These are phyloP conservation scores for Kalaharituber pfeilii DNA, from an alignment of 2,329 filamentous ascomycete genomes.

Conservation along the genomic window DNA sequence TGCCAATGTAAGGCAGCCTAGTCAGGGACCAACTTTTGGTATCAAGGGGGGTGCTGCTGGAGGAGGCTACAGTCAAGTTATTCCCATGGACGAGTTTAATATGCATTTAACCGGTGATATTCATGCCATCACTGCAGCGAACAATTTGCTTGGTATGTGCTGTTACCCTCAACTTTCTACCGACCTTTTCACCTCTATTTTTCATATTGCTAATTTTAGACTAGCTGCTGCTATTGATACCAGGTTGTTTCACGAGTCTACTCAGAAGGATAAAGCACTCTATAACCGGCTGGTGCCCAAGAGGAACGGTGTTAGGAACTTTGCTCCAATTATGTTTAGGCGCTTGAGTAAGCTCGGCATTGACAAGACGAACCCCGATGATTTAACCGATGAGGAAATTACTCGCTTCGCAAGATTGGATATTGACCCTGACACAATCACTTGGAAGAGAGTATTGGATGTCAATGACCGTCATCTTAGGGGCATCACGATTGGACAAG, in stretches of 20 bases:
- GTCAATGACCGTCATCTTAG: constrained; percentile 93
- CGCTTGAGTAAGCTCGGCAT: constrained; percentile 92
- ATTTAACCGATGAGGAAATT: constrained; percentile 80
- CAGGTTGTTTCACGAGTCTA: constrained; percentile 93
- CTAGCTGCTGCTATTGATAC: constrained; percentile 84
- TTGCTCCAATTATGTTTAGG: constrained; percentile 79
- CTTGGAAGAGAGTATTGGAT: constrained; percentile 88
- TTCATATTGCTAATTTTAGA: background rate
- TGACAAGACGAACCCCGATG: constrained; percentile 80
- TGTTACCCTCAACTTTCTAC: background rate
- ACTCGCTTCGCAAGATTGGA: constrained; percentile 77
- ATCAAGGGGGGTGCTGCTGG: constrained; percentile 97
- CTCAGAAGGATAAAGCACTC: constrained; percentile 75
- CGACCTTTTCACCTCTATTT: background rate
- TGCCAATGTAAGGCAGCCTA: constrained; percentile 92
- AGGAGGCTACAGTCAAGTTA: constrained; percentile 96
- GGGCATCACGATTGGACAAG: constrained; percentile 73
- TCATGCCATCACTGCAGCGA: constrained; percentile 89
- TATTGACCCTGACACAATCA: constrained; percentile 92
- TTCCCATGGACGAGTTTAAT: constrained; percentile 99
- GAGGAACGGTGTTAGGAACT: constrained; percentile 78
- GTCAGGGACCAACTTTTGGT: constrained; percentile 92
- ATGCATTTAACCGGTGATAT: constrained; percentile 95
- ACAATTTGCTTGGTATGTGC: constrained; percentile 54
- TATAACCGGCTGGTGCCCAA: constrained; percentile 74